These are phyloP conservation scores for Rickenella mellea DNA, from an alignment of 768 basidiomycete genomes.

Conservation along the genomic window DNA sequence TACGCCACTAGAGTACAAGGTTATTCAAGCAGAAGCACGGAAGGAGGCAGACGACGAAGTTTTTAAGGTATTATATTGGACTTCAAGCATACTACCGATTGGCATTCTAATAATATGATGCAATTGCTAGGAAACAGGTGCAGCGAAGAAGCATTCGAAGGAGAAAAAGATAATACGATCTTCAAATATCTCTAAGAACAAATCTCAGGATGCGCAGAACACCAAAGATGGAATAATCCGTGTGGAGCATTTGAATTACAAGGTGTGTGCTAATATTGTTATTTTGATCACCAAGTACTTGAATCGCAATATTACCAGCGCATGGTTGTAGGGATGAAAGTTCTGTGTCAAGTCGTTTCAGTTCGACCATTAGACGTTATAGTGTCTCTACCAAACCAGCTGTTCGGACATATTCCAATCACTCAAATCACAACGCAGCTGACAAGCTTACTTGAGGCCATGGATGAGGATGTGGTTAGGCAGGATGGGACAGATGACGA, in stretches of 20 bases:
- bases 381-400: slow-evolving; percentile 91
- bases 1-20: slow-evolving; percentile 84
- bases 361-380: slow-evolving; percentile 85
- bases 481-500: slow-evolving; percentile 40
- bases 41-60: slow-evolving; percentile 79
- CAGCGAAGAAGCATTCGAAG: slow-evolving; percentile 30
- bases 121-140: slow-evolving; percentile 28
- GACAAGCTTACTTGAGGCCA: slow-evolving; percentile 59
- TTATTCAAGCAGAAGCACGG: slow-evolving; percentile 72
- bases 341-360: slow-evolving; percentile 79
- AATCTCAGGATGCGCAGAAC: slow-evolving; percentile 30
- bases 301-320: slow-evolving; percentile 38
- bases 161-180: slow-evolving; percentile 37
- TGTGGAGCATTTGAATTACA: slow-evolving; percentile 91
- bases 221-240: slow-evolving; percentile 45
- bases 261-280: slow-evolving; percentile 34
- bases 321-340: slow-evolving; percentile 72
- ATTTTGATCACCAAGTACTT: background rate
- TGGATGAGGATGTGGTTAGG: slow-evolving; percentile 37
- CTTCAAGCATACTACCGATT: background rate
- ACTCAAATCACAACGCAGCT: slow-evolving; percentile 81
- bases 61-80: slow-evolving; percentile 44
- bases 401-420: slow-evolving; percentile 88
- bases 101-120: slow-evolving; percentile 4
- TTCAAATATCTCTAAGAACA: slow-evolving; percentile 16